Evolutionary conservation across 1,284 basidiomycete genomes (phyloP).

Genomic region (Porphyrellus sp.): DNA sequence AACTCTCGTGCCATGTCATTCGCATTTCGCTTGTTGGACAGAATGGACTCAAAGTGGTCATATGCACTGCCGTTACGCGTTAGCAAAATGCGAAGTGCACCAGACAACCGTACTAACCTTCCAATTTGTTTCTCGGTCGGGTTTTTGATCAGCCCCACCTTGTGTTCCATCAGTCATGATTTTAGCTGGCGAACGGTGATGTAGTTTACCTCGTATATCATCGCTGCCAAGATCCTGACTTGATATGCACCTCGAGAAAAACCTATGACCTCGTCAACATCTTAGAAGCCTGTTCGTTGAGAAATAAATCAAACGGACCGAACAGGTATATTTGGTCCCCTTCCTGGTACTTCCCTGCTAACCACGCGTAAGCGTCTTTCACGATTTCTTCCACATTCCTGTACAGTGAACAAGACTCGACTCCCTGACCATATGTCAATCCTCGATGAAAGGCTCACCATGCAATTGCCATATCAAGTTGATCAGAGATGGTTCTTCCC

Average conservation of each 20-base stretch:
- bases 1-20: slow-evolving; percentile 6
- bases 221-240: slow-evolving; percentile 26
- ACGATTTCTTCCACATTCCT: slow-evolving; percentile 9
- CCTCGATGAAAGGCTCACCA: slow-evolving; percentile 8
- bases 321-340: slow-evolving; percentile 11
- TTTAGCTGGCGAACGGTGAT: not conserved
- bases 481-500: slow-evolving; percentile 15
- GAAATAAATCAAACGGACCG: not conserved
- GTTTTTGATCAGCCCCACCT: slow-evolving; percentile 36
- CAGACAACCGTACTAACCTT: slow-evolving; percentile 4
- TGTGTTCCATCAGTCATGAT: not conserved
- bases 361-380: slow-evolving; percentile 7
- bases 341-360: slow-evolving; percentile 8
- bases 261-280: not conserved
- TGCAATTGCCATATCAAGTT: slow-evolving; percentile 26
- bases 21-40: slow-evolving; percentile 4
- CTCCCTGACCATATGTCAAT: too few species aligned
- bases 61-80: not conserved
- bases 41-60: slow-evolving; percentile 7
- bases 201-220: slow-evolving; percentile 7
- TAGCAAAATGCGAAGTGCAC: not conserved
- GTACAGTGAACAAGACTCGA: not conserved
- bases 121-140: slow-evolving; percentile 20
- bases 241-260: slow-evolving; percentile 33
- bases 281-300: not conserved